These are phyloP conservation scores for Diaporthe destruens DNA, from an alignment of 2,329 filamentous ascomycete species.

Conservation along the genomic window DNA sequence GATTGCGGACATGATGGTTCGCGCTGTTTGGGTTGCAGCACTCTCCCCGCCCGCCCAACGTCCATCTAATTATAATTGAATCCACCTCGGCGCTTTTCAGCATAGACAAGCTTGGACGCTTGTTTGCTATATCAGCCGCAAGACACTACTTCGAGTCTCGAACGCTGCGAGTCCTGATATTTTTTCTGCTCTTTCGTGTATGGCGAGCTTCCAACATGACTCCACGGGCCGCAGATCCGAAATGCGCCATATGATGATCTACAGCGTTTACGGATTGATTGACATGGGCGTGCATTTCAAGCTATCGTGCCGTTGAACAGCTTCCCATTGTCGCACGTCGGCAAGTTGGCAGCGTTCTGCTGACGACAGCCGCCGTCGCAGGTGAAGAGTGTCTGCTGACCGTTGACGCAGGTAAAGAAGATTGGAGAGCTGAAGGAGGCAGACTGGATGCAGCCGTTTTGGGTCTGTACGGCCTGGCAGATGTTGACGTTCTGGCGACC, in stretches of 20 bases:
- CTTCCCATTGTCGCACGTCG: conserved; percentile 23
- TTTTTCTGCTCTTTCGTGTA: not conserved
- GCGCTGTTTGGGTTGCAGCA: not conserved
- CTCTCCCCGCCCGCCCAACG: not conserved
- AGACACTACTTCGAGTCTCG: not conserved
- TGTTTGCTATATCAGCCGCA: not conserved
- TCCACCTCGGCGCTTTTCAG: not conserved
- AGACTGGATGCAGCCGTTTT: conserved; percentile 32
- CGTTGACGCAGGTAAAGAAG: conserved; percentile 30
- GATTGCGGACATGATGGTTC: not conserved
- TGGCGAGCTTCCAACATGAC: not conserved
- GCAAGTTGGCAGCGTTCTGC: conserved; percentile 29
- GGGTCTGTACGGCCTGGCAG: conserved; percentile 25
- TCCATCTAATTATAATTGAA: not conserved
- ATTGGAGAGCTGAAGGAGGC: conserved; percentile 30
- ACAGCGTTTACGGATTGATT: too few species aligned
- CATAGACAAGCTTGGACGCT: not conserved
- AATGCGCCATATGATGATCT: not conserved
- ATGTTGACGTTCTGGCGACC: conserved; percentile 24
- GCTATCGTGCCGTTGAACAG: conserved; percentile 34
- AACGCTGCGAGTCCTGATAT: not conserved
- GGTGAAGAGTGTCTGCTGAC: conserved; percentile 31
- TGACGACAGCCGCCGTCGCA: conserved; percentile 34
- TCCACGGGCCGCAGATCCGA: not conserved
- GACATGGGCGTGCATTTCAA: not conserved